These are phyloP conservation scores for Dictyostelium intermedium DNA, from an alignment of 78 protist species.

Conservation along the genomic window DNA sequence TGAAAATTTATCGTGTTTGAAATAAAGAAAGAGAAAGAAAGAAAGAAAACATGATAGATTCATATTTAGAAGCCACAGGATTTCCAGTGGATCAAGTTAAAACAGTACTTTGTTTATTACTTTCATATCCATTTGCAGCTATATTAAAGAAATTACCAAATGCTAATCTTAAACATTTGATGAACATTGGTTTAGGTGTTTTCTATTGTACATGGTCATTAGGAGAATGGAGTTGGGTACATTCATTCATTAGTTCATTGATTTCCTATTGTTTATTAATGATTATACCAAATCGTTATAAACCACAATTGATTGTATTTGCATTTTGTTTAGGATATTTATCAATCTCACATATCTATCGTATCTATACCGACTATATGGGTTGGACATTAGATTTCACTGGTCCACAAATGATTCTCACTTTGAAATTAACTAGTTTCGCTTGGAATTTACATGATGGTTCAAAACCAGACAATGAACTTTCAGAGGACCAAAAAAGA, in stretches of 20 bases:
- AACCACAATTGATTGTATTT: slow-evolving; percentile 47
- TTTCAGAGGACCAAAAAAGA: slow-evolving; percentile 64
- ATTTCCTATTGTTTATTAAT: slow-evolving; percentile 27
- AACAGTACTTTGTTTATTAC: slow-evolving; percentile 48
- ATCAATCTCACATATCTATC: slow-evolving; percentile 61
- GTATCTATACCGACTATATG: slow-evolving; percentile 63
- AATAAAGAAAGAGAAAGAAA: not conserved
- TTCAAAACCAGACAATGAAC: slow-evolving; percentile 12
- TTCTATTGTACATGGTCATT: slow-evolving; percentile 36
- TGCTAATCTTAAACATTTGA: slow-evolving; percentile 33
- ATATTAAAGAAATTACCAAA: slow-evolving; percentile 42
- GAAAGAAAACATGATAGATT: not conserved
- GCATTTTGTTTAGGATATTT: slow-evolving; percentile 58
- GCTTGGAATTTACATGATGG: slow-evolving; percentile 87
- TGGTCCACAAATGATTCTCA: slow-evolving; percentile 82
- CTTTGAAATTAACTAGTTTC: slow-evolving; percentile 68
- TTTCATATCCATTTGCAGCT: slow-evolving; percentile 67
- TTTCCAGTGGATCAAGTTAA: slow-evolving; percentile 79
- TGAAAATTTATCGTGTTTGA: not conserved
- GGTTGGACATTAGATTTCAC: slow-evolving; percentile 81
- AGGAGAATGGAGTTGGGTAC: slow-evolving; percentile 70
- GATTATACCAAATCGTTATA: slow-evolving; percentile 28
- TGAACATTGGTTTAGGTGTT: slow-evolving; percentile 53
- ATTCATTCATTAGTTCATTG: slow-evolving; percentile 43
- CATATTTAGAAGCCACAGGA: not conserved